Base-by-base conservation (phyloP, 2,329 filamentous ascomycete species). In the Pseudopyricularia javanii region DNA sequence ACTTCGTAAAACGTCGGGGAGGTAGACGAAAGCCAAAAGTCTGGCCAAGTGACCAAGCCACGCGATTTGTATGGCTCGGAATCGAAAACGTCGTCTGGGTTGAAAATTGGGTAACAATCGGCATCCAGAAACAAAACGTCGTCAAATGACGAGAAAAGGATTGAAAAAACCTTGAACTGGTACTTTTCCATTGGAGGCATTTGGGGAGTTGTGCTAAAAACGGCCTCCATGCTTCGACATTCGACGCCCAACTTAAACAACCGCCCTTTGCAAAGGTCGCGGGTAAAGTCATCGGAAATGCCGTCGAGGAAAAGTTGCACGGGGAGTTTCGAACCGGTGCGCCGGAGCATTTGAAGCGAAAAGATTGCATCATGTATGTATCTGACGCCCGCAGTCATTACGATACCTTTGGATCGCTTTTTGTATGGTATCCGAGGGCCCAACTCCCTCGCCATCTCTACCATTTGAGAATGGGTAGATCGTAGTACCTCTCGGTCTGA, bases 131-230 rank as follows among this genome's bases (percentile, higher is more conserved):
- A 80, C 20, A 82, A 67, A 11, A 79, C 70, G 52, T 80, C 70
- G 59, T 79, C 74, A 57, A 80, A 82, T 4, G 76, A 74, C 1
- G 78, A 80, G 56, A 80, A 75, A 3, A 82, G 66, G n/a, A 82
- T 71, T 3, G 78, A 69, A 56, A 80, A 73, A 34, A 75, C 69
- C 61, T 82, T 81, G 65, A 75, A 74, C 59, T 82, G 78, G 59
- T 71, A 79, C 48, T 72, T 65, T 52, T 70, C 66, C 9, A 67
- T 57, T 24, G 48, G 47, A 14, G 58, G 56, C 50, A 57, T 55
- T 11, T 24, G 15, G 2, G 54, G 56, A 35, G 56, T 60, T 1
- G 52, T 56, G 20, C 52, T 58, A 37, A 59, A 62, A 30, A 66
- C 57, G 22, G 64, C 59, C 9, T 63, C 53, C 55, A 69, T 57